Base-by-base conservation (phyloP, 1,284 basidiomycete genomes). In the Meira miltonrushii region DNA sequence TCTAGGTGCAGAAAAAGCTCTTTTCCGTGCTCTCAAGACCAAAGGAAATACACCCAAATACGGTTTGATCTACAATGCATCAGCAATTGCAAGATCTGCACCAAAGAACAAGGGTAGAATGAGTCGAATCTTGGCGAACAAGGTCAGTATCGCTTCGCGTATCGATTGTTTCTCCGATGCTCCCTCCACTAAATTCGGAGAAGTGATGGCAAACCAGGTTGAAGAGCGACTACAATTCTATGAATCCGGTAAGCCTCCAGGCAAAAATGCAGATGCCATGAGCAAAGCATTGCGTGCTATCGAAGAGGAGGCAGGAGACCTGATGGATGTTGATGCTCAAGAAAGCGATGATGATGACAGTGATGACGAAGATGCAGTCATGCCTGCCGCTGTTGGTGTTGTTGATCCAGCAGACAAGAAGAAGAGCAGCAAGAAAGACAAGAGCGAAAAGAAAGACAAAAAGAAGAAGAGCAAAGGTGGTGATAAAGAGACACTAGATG, bases 31-130 rank as follows among this genome's bases (percentile, higher is more conserved):
- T 3, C 83, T 98, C 68, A 98, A 98, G 83, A 97, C 95, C 60
- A 98, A 97, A 81, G 92, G 96, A 77, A 92, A 97, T 81, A 97
- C 94, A 60, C 94, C 93, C 52, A 98, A 98, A 90, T 92, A 75
- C 49, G 59, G 61, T 43, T 59, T 67, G 40, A 61, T 55, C 25
- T 72, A 85, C 90, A 17, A 97, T 93, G 82, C 75, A 4, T 77
- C 75, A 1, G 75, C 75, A 44, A 98, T 99, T 76, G 92, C 92
- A 21, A 88, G 94, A 55, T 93, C 95, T 2, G 90, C 88, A 15
- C 84, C 92, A 58, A 95, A 95, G 81, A 88, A 92, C 84, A 99
- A 98, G 84, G 94, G 94, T 39, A 88, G 95, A 62, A 97, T 97
- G 79, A 72, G 72, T 52, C 64, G 73, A 11, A 74, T 74, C 68